Conservation (phyloP, 163 green algal species). For the Coccomyxa subellipsoidea region DNA sequence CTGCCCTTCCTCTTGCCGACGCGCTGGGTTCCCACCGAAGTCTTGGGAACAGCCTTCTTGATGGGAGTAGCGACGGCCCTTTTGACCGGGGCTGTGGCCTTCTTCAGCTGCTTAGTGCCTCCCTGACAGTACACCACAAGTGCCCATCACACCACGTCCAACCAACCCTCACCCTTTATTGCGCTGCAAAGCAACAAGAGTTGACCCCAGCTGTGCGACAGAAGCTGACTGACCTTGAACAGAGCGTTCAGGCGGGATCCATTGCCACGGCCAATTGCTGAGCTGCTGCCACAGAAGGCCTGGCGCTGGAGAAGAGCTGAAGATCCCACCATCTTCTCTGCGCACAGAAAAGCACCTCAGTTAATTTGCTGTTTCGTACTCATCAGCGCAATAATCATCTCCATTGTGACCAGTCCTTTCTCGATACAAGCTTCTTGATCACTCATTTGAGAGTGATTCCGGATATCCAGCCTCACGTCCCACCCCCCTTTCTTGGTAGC, state of each 20-base stretch:
- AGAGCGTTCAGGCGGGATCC: not conserved
- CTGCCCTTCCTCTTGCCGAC: not conserved
- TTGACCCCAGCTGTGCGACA: not conserved
- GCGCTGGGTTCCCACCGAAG: not conserved
- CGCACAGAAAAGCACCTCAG: no score
- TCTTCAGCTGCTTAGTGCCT: constrained; percentile 14
- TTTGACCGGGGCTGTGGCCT: not conserved
- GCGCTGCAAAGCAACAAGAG: no score
- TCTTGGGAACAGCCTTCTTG: constrained; percentile 7
- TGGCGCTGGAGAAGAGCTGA: constrained; percentile 5
- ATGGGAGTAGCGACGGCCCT: not conserved
- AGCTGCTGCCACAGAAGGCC: not conserved
- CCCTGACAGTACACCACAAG: not conserved
- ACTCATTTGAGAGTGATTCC: no score
- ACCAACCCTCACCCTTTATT: no score
- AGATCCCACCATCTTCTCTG: constrained; percentile 6
- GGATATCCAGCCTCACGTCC: no score
- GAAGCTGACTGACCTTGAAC: not conserved
- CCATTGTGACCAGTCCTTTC: no score
- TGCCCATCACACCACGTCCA: no score
- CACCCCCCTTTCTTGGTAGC: no score
- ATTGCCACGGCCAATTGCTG: not conserved
- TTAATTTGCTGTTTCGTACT: no score
- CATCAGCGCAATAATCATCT: no score
- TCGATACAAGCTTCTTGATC: no score